Base-by-base conservation (phyloP, 306 rosid species). In the Prunus mongolica region DNA sequence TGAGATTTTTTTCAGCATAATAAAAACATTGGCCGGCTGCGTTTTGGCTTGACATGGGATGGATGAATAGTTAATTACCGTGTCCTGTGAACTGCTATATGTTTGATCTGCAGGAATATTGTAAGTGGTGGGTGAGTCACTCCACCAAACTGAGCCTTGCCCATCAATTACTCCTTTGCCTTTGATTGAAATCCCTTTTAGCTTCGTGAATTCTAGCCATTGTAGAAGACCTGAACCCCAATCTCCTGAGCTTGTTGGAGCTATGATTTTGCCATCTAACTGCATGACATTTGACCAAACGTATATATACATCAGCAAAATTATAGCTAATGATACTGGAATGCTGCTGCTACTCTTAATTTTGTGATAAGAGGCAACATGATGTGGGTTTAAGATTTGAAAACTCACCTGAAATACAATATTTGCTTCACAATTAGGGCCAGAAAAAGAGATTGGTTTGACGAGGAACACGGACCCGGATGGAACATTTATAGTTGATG, bases 121-220 rank as follows among this genome's bases (percentile, higher is more conserved):
- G 86, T 71, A 60, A 45, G 81, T 73, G 41, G 86, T 73, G 41
- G 86, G 89, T 1, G 81, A 82, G 56, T 75, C 84, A 68, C 63
- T 68, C 97, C 97, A 91, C 97, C 95, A 91, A 6, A 86, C 81
- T 28, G 95, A 88, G 68, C 97, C 97, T 82, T 88, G 93, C 27
- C 97, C 97, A 74, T 91, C 97, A 78, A 91, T 86, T 12, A 88
- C 72, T 3, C 97, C 95, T 81, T 88, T 89, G 12, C 97, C 97
- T 70, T 18, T 88, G 11, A 91, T 77, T 24, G 93, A 79, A 46
- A 91, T 75, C 41, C 80, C 74, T 1, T 84, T 74, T 22, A 88
- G 87, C 80, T 89, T 79, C 51, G 82, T 71, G 83, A 91, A 91
- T 25, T 91, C 91, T 45, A 91, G 63, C 97, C 97, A 91, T 45